These are phyloP conservation scores for Mycena citricolor DNA, from an alignment of 1,284 basidiomycete species.

Conservation along the genomic window DNA sequence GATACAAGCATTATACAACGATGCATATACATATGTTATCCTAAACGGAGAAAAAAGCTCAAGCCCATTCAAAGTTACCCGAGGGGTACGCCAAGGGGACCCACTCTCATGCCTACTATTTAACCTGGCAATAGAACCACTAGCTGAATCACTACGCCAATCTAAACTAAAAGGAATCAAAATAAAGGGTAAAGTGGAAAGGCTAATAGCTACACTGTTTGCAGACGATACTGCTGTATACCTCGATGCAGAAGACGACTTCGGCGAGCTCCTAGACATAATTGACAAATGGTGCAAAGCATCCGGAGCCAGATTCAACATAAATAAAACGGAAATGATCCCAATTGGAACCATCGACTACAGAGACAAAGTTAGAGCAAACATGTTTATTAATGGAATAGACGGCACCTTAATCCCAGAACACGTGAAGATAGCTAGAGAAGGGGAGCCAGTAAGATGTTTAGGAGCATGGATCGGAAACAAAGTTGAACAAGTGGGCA, in stretches of 20 bases:
- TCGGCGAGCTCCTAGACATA: conserved; percentile 4
- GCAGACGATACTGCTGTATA: conserved; percentile 6
- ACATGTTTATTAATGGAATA: conserved; percentile 7
- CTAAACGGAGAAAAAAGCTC: conserved; percentile 24
- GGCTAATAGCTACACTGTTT: conserved; percentile 5
- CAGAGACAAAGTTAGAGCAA: conserved; percentile 9
- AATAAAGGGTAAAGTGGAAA: conserved; percentile 26
- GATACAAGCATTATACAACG: conserved; percentile 24
- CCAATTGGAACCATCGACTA: conserved; percentile 21
- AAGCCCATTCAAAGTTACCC: conserved; percentile 11
- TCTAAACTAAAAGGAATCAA: conserved; percentile 24
- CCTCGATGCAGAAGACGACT: conserved; percentile 12
- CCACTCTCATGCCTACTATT: conserved; percentile 32
- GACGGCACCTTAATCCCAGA: conserved; percentile 6
- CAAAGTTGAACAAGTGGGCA: conserved; percentile 4
- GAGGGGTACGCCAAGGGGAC: conserved; percentile 30
- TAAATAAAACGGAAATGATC: conserved; percentile 23
- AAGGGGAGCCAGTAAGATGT: conserved; percentile 18
- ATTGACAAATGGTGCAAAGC: conserved; percentile 22
- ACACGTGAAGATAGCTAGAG: conserved; percentile 17
- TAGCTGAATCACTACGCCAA: conserved; percentile 13
- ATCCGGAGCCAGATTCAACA: conserved; percentile 28
- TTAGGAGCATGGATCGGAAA: conserved; percentile 26
- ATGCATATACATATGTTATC: conserved; percentile 20
- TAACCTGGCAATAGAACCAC: conserved; percentile 8